Evolutionary conservation across 192 early-diverging fungal genomes (phyloP).

Genomic region (Piromyces finnis): DNA sequence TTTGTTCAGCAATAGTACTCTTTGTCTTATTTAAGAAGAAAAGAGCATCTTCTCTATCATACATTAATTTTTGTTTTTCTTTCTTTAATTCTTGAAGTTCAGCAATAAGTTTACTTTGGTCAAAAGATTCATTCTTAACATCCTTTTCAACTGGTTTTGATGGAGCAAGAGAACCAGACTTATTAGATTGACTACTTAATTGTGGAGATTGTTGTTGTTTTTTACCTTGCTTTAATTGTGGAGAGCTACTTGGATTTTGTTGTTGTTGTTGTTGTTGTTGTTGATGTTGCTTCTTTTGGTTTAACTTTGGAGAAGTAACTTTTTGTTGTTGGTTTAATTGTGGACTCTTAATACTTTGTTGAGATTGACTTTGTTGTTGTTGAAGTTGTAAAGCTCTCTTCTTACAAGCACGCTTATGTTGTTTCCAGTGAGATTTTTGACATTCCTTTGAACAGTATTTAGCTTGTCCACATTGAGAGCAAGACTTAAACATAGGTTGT

Average conservation of each 20-base stretch:
- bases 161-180: neutral
- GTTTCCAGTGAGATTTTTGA: neutral
- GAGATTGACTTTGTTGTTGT: neutral
- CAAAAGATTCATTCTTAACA: neutral
- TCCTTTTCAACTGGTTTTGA: neutral
- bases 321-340: neutral
- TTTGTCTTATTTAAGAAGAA: neutral
- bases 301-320: neutral
- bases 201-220: neutral
- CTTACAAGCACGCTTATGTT: neutral
- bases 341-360: neutral
- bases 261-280: neutral
- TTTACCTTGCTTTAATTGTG: neutral
- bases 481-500: neutral
- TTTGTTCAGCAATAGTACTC: neutral
- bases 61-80: neutral
- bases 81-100: neutral
- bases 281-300: neutral
- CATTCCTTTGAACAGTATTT: slow-evolving; percentile 2
- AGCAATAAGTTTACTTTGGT: neutral
- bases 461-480: neutral
- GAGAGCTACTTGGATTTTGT: neutral
- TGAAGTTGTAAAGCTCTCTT: neutral
- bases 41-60: neutral
- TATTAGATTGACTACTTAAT: neutral